Percentiles rank a stretch among this genome's conserved stretches.
Evolutionary conservation across 2,329 filamentous ascomycete genomes (phyloP).

Genomic region (Ophiocordyceps camponoti-saundersi): DNA sequence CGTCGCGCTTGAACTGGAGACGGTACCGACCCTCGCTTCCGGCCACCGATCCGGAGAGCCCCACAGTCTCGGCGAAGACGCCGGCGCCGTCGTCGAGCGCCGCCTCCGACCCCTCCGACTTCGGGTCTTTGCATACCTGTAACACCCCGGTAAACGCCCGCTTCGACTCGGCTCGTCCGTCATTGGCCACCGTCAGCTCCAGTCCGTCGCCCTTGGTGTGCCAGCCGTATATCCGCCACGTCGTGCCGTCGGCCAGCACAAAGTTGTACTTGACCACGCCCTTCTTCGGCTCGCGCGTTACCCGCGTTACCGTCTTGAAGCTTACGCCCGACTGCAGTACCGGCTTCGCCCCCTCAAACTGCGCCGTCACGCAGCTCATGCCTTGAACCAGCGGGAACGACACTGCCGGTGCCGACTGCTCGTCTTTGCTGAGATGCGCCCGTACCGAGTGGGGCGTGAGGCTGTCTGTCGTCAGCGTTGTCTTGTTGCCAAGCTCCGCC

Average conservation of each 20-base stretch:
- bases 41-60: constrained; percentile 43
- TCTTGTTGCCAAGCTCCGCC: constrained; percentile 46
- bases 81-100: constrained; percentile 63
- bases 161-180: constrained; percentile 45
- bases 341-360: constrained; percentile 56
- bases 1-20: constrained; percentile 56
- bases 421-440: constrained; percentile 44
- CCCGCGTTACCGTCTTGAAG: constrained; percentile 49
- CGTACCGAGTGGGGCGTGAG: constrained; percentile 44
- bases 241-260: constrained; percentile 50
- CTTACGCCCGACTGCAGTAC: constrained; percentile 58
- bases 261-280: constrained; percentile 63
- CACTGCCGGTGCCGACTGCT: constrained; percentile 40
- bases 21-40: constrained; percentile 52
- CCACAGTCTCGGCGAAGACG: constrained; percentile 50
- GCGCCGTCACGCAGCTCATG: constrained; percentile 69
- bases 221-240: constrained; percentile 70
- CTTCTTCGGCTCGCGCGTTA: constrained; percentile 36
- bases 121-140: constrained; percentile 67
- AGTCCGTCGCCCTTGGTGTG: constrained; percentile 40
- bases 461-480: constrained; percentile 35
- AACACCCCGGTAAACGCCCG: constrained; percentile 59
- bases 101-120: constrained; percentile 34
- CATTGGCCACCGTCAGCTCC: constrained; percentile 50
- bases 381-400: constrained; percentile 77